Evolutionary conservation across 108 stramenopile genomes (phyloP), one percentile per base, ranked within the genome.

Genomic region (Cyclostephanos tholiformis): DNA sequence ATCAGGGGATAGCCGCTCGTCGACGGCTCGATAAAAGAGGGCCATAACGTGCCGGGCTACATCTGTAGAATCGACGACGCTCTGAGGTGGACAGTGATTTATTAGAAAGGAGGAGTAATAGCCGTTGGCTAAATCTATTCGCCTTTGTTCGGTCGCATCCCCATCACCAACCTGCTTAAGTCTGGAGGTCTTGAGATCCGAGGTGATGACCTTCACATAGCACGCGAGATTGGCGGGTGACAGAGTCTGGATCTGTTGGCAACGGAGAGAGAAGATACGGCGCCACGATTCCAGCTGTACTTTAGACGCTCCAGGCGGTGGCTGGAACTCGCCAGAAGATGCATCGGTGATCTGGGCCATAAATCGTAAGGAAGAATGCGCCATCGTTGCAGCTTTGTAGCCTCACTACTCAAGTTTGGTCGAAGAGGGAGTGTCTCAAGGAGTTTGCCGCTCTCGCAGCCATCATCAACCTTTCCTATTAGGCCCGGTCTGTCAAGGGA

Each of bases 151-250:
- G 53, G 5, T 26, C 26, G 23, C 53, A 13, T 16, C 44, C 44
- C 44, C 44, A 19, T 27, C 53, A 26, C 53, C 53, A 55, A 55
- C 26, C 23, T 25, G 23, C 53, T 55, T 55, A 23, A 26, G 26
- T 55, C 53, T 55, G 53, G 53, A 55, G 10, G 53, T 55, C 53
- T 55, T 55, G 26, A 55, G 53, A 55, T 55, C 53, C 12, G 26
- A 55, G 12, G 53, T 23, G 26, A 55, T 55, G 53, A 55, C 53
- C 20, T 55, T 55, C 53, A 16, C 53, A 26, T 12, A 55, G 1
- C 9, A 55, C 12, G 2, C 25, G 0, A 55, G 26, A 26, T 55
- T 55, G 9, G 3, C 53, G 53, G 53, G 23, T 27, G 53, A 26
- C 0, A 55, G 26, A 4, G 53, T 55, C 53, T 55, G 7, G 53